Percentiles rank a stretch among this genome's conserved stretches.
phyloP scores from a whole-genome alignment of 129 eudicot genomes.

The Artemisia annua region DNA sequence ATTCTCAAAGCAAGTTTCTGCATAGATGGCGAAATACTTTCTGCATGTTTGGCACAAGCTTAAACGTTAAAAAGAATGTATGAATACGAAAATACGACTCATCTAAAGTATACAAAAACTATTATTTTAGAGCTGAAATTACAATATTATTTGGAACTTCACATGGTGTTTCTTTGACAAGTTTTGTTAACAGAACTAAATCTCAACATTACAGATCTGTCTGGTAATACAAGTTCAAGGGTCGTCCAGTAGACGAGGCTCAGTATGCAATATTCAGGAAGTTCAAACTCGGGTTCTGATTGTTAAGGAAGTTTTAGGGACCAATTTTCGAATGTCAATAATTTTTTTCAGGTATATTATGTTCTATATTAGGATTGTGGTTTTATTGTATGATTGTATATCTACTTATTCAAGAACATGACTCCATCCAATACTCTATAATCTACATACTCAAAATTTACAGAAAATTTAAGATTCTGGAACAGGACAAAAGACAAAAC shows the following conservation, averaged over 20 bases:
- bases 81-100: neutral
- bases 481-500: slow-evolving; percentile 19
- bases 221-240: neutral
- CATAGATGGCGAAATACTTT: slow-evolving; percentile 70
- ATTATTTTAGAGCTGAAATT: neutral
- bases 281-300: neutral
- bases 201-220: neutral
- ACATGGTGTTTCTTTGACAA: neutral
- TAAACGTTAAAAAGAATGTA: neutral
- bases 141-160: neutral
- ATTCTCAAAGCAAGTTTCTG: slow-evolving; percentile 71
- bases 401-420: slow-evolving; percentile 5
- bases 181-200: neutral
- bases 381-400: neutral
- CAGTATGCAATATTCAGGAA: neutral
- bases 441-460: neutral
- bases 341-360: too few species aligned
- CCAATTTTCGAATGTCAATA: neutral
- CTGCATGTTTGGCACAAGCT: slow-evolving; percentile 44
- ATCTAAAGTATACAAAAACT: neutral
- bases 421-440: neutral
- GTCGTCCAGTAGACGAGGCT: neutral
- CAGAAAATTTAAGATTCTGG: neutral
- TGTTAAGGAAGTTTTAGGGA: neutral
- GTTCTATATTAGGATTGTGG: too few species aligned